These are phyloP conservation scores for Endotrypanum monterogeii DNA, from an alignment of 208 protist genomes.

Conservation along the genomic window DNA sequence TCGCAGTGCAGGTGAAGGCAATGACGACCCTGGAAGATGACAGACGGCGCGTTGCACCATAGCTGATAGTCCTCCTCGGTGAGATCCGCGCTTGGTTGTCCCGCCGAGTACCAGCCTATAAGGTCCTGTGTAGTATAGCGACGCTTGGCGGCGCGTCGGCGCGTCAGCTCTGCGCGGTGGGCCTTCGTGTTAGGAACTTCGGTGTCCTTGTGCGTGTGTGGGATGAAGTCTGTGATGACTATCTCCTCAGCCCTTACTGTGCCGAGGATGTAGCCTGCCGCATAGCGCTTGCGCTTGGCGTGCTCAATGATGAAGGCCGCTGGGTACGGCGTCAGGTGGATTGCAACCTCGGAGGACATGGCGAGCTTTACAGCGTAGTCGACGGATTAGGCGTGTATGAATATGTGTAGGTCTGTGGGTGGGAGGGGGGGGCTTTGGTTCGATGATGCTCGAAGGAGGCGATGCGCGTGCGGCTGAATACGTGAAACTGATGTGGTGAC, in stretches of 20 bases:
- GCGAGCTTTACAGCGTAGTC: background rate
- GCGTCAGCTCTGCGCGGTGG: conserved; percentile 42
- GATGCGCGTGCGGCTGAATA: background rate
- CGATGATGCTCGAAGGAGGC: background rate
- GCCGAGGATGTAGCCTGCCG: conserved; percentile 74
- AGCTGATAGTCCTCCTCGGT: conserved; percentile 42
- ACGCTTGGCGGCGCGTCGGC: conserved; percentile 47
- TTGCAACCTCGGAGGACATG: conserved; percentile 18
- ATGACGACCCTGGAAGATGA: conserved; percentile 36
- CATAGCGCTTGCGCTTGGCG: conserved; percentile 66
- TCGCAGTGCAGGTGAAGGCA: conserved; percentile 63
- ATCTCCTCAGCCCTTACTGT: conserved; percentile 46
- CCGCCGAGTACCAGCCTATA: conserved; percentile 83
- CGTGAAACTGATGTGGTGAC: background rate
- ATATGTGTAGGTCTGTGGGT: conserved; percentile 1
- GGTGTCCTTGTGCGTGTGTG: conserved; percentile 53
- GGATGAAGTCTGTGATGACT: conserved; percentile 70
- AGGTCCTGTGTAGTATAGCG: conserved; percentile 47
- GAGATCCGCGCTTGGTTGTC: conserved; percentile 23
- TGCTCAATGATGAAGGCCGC: conserved; percentile 83
- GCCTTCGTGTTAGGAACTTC: conserved; percentile 26
- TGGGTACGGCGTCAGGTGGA: conserved; percentile 71
- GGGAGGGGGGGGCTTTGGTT: background rate
- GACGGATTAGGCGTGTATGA: background rate
- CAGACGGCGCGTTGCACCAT: conserved; percentile 60